Conservation (phyloP, 495 filamentous ascomycete species). For the Talaromyces nanjingensis region DNA sequence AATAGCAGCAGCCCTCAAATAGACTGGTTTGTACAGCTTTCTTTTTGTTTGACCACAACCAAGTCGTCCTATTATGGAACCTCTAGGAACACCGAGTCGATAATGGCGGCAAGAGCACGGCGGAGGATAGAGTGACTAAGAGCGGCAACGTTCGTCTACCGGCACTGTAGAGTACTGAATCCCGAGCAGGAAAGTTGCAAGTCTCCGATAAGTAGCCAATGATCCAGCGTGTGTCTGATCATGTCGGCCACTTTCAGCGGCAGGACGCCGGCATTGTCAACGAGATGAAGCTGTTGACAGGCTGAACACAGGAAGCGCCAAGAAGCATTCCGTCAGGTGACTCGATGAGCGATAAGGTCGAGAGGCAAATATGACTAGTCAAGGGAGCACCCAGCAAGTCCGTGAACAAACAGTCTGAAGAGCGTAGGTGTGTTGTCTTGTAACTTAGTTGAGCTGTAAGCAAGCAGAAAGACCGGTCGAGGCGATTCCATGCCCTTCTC, state of each 20-base stretch:
- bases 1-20: neutral
- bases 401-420: neutral
- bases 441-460: neutral
- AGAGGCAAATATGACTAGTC: neutral
- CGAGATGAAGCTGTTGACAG: neutral
- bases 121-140: neutral
- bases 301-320: neutral
- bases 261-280: neutral
- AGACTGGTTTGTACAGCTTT: neutral
- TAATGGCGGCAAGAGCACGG: neutral
- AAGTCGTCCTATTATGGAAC: neutral
- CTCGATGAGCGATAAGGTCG: neutral
- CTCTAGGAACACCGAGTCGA: neutral
- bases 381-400: neutral
- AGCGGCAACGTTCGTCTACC: neutral
- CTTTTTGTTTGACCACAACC: neutral
- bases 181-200: neutral
- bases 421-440: neutral
- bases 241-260: neutral
- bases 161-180: neutral
- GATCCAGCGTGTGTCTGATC: neutral
- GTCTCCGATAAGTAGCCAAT: neutral
- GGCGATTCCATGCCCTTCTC: constrained; percentile 9
- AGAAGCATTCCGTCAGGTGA: neutral
- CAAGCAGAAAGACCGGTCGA: neutral